Evolutionary conservation across 2,329 filamentous ascomycete species (phyloP).

Genomic region (Trichoderma citrinoviride): DNA sequence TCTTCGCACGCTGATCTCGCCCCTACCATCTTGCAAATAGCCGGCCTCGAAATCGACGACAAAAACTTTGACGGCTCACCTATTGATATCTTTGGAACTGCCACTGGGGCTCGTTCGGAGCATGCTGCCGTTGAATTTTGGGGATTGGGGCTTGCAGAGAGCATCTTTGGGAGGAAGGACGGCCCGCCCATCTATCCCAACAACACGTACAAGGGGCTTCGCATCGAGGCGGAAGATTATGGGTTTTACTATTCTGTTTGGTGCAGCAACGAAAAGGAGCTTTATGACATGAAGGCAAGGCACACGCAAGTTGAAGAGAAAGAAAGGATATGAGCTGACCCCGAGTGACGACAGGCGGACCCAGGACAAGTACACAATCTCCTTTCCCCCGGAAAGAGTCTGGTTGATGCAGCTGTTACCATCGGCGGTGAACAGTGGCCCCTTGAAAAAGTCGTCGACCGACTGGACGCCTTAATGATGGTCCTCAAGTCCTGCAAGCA

Average conservation of each 20-base stretch:
- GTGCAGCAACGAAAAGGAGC: conserved; percentile 66
- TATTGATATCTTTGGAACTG: conserved; percentile 42
- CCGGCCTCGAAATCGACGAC: conserved; percentile 42
- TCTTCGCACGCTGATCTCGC: conserved; percentile 64
- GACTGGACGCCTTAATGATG: conserved; percentile 58
- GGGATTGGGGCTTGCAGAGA: conserved; percentile 45
- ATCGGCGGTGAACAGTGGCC: conserved; percentile 26
- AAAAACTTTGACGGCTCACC: conserved; percentile 53
- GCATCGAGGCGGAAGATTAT: conserved; percentile 54
- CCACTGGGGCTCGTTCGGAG: conserved; percentile 37
- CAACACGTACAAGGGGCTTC: conserved; percentile 61
- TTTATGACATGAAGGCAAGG: conserved; percentile 57
- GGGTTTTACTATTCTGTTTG: conserved; percentile 65
- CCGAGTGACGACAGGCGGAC: conserved; percentile 42
- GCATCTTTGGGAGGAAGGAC: conserved; percentile 28
- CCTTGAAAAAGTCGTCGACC: conserved; percentile 41
- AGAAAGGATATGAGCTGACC: conserved; percentile 12
- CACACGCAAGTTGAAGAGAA: background rate
- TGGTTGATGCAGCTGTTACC: conserved; percentile 28
- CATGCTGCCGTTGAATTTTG: conserved; percentile 60
- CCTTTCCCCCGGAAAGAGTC: conserved; percentile 24
- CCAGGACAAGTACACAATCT: conserved; percentile 52
- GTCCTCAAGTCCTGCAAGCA: conserved; percentile 61
- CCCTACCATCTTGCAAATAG: conserved; percentile 54
- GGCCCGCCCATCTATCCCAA: conserved; percentile 29